Percentiles rank a stretch among this genome's conserved stretches.
phyloP scores from a whole-genome alignment of 139 green algal genomes.

The Chlamydomonas sphaeroides region DNA sequence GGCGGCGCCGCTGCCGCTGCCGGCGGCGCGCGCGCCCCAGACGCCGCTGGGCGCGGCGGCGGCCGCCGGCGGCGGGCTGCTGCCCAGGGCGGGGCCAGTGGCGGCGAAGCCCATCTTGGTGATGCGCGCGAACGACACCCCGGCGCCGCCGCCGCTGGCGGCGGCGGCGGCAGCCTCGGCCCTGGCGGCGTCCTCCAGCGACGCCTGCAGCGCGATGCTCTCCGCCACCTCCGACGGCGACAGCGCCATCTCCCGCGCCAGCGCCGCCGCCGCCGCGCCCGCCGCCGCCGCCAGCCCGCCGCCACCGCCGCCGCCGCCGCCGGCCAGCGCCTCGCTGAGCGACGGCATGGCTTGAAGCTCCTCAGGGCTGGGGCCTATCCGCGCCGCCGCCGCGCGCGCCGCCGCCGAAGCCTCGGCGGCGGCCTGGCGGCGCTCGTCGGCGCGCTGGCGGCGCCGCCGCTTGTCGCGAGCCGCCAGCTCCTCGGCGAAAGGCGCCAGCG shows the following conservation, averaged over 20 bases:
- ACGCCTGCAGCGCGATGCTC: constrained; percentile 44
- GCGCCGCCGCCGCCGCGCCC: constrained; percentile 19
- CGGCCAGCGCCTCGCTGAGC: background rate
- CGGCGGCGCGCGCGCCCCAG: background rate
- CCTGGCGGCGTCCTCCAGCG: constrained; percentile 29
- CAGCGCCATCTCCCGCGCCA: constrained; percentile 20
- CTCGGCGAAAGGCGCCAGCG: constrained; percentile 74
- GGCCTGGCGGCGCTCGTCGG: constrained; percentile 29
- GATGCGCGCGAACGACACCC: constrained; percentile 78
- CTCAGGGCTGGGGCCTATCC: constrained; percentile 47
- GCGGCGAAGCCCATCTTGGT: constrained; percentile 78
- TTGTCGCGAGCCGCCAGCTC: constrained; percentile 71
- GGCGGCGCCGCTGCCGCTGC: background rate
- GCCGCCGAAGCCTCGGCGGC: constrained; percentile 56
- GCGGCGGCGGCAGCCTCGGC: background rate
- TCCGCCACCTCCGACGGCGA: constrained; percentile 35
- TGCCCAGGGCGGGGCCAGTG: constrained; percentile 65
- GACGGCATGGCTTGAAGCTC: constrained; percentile 65
- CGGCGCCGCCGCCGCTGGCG: constrained; percentile 4
- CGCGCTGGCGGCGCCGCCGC: constrained; percentile 51
- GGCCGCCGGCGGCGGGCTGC: constrained; percentile 17
- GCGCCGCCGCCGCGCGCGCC: constrained; percentile 38
- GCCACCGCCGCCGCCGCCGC: background rate
- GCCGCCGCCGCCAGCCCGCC: constrained; percentile 5
- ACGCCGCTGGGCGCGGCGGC: constrained; percentile 10